Base-by-base conservation (phyloP, 2,329 filamentous ascomycete species). In the Exophiala lecanii-corni region DNA sequence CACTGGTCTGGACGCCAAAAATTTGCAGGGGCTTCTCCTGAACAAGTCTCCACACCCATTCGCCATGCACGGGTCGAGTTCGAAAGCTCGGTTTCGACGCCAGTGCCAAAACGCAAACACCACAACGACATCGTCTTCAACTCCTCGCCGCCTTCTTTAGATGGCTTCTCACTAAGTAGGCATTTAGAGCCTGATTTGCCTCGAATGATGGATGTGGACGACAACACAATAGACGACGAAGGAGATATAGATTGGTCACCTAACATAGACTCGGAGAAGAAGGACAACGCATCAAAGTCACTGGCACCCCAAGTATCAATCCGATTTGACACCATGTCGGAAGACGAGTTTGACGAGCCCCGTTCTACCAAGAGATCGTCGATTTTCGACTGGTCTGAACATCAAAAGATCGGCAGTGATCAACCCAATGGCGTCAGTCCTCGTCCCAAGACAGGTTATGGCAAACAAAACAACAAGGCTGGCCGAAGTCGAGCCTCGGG, bases 371-470 rank as follows among this genome's bases (percentile, higher is more conserved):
- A 73, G 69, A 56, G 71, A 71, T 57, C 79, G 68, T 57, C 72
- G 4, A 57, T 81, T 10, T 82, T 82, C 57, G 79, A 82, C 58
- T 81, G 76, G 76, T 80, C 78, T 20, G 79, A 82, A 61, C 72
- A 76, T 49, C 67, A 75, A 40, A 69, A 68, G 23, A 63, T 67
- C 45, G 74, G 77, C 43, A 74, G 72, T 54, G 76, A 75, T 50
- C 62, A 67, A 34, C 63, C 64, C 32, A 69, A 70, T 50, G 68
- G 70, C 44, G 69, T 73, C 23, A 75, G 72, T 44, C 69, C 71
- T 43, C 72, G 79, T 21, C 79, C 79, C 15, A 72, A 73, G 41
- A 82, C 79, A 12, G 77, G 82, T 32, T 77, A 82, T 58, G 77
- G 78, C 9, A 82, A 81, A 59, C 78, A 82, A 51, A 71, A 73